phyloP scores from a whole-genome alignment of 371 early-diverging fungal genomes.

The Synchytrium microbalum region DNA sequence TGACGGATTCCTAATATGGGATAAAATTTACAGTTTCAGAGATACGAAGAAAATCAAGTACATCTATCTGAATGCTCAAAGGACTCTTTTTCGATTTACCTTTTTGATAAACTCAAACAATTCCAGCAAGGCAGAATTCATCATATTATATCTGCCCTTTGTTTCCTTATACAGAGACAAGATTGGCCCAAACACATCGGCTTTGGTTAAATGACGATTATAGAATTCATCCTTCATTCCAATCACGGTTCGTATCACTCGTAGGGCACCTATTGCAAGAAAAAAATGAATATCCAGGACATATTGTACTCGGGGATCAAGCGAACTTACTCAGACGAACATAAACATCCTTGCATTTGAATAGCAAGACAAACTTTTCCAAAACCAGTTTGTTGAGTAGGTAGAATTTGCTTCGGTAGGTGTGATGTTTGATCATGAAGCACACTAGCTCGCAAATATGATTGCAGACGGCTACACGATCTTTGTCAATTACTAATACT shows the following conservation, averaged over 20 bases:
- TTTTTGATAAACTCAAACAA: conserved; percentile 70
- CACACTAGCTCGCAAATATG: conserved; percentile 68
- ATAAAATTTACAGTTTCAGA: conserved; percentile 5
- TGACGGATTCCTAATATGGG: conserved; percentile 50
- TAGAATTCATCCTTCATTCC: conserved; percentile 72
- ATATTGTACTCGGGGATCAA: neutral
- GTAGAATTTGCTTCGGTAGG: conserved; percentile 67
- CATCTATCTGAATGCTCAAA: conserved; percentile 1
- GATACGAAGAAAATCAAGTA: neutral
- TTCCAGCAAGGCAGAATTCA: conserved; percentile 83
- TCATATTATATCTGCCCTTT: conserved; percentile 61
- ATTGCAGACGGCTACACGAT: conserved; percentile 22
- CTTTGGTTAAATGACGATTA: conserved; percentile 53
- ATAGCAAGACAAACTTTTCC: conserved; percentile 51
- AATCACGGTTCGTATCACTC: conserved; percentile 68
- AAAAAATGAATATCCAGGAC: neutral
- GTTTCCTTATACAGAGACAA: conserved; percentile 56
- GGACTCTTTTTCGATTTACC: conserved; percentile 29
- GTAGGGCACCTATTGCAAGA: conserved; percentile 53
- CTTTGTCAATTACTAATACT: conserved; percentile 8
- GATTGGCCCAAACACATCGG: conserved; percentile 59
- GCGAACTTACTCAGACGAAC: conserved; percentile 57
- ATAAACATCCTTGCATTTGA: conserved; percentile 56
- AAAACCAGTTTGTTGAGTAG: conserved; percentile 43
- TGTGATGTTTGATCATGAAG: conserved; percentile 61